Conservation (phyloP, 2,329 filamentous ascomycete species). For the Pochonia chlamydosporia region DNA sequence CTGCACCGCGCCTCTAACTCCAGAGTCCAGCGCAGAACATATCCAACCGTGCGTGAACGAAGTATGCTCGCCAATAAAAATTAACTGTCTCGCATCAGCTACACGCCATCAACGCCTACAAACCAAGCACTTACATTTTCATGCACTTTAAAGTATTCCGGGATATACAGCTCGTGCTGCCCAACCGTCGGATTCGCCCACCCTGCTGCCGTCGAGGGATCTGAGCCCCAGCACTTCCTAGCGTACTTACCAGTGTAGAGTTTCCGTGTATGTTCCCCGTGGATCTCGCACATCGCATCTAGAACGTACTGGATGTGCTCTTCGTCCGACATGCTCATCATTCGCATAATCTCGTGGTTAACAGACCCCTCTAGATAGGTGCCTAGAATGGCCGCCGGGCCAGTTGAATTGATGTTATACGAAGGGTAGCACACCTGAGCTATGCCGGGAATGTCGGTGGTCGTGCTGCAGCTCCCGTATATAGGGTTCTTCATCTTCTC, state of each 20-base stretch:
- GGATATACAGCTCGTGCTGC: conserved; percentile 64
- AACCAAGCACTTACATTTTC: conserved; percentile 36
- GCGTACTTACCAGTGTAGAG: conserved; percentile 62
- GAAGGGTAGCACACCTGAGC: conserved; percentile 61
- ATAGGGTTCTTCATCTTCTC: conserved; percentile 48
- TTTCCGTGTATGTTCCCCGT: conserved; percentile 52
- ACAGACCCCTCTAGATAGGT: conserved; percentile 47
- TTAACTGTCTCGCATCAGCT: conserved; percentile 36
- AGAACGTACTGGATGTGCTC: conserved; percentile 60
- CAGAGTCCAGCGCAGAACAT: conserved; percentile 60
- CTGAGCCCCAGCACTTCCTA: conserved; percentile 59
- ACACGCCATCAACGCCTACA: neutral
- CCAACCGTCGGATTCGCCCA: conserved; percentile 58
- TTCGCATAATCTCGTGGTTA: conserved; percentile 32
- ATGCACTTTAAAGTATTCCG: conserved; percentile 66
- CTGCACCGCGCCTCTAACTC: conserved; percentile 59
- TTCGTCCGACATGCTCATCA: conserved; percentile 37
- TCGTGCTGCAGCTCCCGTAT: conserved; percentile 55
- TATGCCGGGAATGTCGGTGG: conserved; percentile 54
- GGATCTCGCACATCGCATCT: conserved; percentile 62
- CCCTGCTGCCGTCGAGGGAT: conserved; percentile 54
- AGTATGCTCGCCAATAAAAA: conserved; percentile 65
- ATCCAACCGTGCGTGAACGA: conserved; percentile 70
- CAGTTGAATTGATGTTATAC: conserved; percentile 59
- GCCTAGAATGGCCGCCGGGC: conserved; percentile 56